Base-by-base conservation (phyloP, 352 stramenopile genomes). In the Globisporangium spinosum region DNA sequence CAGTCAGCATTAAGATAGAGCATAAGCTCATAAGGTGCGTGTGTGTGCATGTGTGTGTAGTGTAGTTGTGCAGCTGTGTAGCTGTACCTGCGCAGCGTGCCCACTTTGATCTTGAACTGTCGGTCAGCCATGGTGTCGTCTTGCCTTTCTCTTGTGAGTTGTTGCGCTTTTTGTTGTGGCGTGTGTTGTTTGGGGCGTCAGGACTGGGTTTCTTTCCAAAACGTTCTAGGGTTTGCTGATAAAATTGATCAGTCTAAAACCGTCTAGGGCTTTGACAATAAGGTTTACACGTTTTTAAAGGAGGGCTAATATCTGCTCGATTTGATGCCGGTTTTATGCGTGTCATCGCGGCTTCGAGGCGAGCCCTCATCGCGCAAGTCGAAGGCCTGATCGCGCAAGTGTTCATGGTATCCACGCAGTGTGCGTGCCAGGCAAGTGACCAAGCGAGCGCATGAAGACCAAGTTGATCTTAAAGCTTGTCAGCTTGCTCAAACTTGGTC, bases 51-150 rank as follows among this genome's bases (percentile, higher is more conserved):
- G 3, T 2, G 53, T 20, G 51, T 51, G 23, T 13, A 43, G 8
- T 12, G 32, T 7, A 38, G 5, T 10, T 38, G 32, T 62, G 29
- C 4, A 32, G 29, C 15, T 38, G 32, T 62, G 29, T 0, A 32
- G 29, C 15, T n/a, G 58, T 32, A 63, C 80, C 86, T 74, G 40
- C 83, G 83, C 57, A 94, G 62, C 54, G 82, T 87, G 75, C 84
- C 84, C 67, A 94, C 83, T 78, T 94, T 94, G 74, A 94, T 89
- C 80, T 90, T 89, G 71, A 94, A 87, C 66, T 90, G 73, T 53
- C 80, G 76, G 64, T 91, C 84, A 7, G 79, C 62, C 86, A 91
- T 90, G 54, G 20, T 58, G 17, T 23, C 43, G 43, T 51, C 43
- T 20, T 23, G 17, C 43, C 8, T 20, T 51, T 45, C 38, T 34